These are phyloP conservation scores for Myrmaecium sp. DNA, from an alignment of 2,329 filamentous ascomycete species.

Conservation along the genomic window DNA sequence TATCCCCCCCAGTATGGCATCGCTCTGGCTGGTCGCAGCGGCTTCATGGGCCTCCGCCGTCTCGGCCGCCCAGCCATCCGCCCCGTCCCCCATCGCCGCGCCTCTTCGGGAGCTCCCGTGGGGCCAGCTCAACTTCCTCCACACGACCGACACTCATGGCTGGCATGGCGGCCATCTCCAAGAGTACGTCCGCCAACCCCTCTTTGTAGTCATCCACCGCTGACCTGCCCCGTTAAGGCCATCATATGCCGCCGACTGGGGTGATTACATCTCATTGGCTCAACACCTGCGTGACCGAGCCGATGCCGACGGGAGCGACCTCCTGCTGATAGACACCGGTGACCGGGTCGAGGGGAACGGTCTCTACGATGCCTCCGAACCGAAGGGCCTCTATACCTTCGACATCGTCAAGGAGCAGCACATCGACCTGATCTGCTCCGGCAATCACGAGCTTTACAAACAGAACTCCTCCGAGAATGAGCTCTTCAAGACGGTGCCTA, in stretches of 20 bases:
- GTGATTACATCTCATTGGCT: conserved; percentile 90
- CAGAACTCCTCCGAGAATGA: conserved; percentile 61
- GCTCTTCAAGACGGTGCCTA: conserved; percentile 62
- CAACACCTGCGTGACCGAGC: conserved; percentile 64
- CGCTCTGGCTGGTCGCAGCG: conserved; percentile 3
- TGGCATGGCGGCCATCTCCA: conserved; percentile 89
- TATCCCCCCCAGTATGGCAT: not conserved
- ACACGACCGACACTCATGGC: conserved; percentile 87
- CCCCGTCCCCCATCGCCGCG: conserved; percentile 58
- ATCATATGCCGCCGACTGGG: conserved; percentile 93
- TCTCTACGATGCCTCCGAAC: conserved; percentile 74
- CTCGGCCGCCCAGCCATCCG: conserved; percentile 64
- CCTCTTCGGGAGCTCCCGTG: conserved; percentile 73
- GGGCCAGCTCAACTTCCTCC: conserved; percentile 89
- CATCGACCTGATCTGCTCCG: conserved; percentile 70
- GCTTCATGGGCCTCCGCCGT: conserved; percentile 25
- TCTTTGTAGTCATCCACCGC: conserved; percentile 5
- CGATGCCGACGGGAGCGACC: conserved; percentile 60
- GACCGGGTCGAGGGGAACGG: conserved; percentile 90
- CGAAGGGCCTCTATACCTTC: conserved; percentile 77
- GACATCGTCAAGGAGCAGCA: conserved; percentile 71
- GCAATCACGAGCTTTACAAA: conserved; percentile 93
- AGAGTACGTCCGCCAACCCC: conserved; percentile 40
- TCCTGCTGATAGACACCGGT: conserved; percentile 89
- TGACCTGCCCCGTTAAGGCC: conserved; percentile 33